These are phyloP conservation scores for Histomonas meleagridis DNA, from an alignment of 208 protist species.

Conservation along the genomic window DNA sequence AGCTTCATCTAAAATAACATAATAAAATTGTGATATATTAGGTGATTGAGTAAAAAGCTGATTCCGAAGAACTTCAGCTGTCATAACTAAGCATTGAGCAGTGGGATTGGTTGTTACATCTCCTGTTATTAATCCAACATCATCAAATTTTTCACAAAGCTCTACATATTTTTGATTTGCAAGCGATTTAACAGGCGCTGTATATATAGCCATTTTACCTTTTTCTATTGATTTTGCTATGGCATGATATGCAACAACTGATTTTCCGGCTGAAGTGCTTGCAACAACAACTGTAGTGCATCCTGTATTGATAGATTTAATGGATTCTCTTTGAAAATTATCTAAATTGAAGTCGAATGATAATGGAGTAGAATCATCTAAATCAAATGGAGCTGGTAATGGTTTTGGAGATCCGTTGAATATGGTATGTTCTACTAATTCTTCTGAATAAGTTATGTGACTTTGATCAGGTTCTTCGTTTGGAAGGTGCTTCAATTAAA, in stretches of 20 bases:
- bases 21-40: neutral
- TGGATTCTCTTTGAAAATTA: constrained; percentile 23
- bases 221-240: neutral
- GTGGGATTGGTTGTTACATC: neutral
- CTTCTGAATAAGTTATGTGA: too few species aligned
- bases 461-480: too few species aligned
- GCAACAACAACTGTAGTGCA: neutral
- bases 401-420: neutral
- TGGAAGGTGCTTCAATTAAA: too few species aligned
- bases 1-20: constrained; percentile 30
- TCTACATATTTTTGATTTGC: constrained; percentile 27
- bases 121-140: constrained; percentile 17
- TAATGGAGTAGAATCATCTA: neutral
- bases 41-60: neutral
- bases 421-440: neutral
- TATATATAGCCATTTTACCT: neutral
- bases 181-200: constrained; percentile 31
- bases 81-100: neutral
- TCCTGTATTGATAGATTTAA: constrained; percentile 23
- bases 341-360: neutral
- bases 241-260: constrained; percentile 14
- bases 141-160: neutral
- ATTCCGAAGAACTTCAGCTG: constrained; percentile 15
- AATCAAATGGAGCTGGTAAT: neutral
- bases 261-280: constrained; percentile 29